Conservation (phyloP, 352 stramenopile species). For the Plasmopara muralis region DNA sequence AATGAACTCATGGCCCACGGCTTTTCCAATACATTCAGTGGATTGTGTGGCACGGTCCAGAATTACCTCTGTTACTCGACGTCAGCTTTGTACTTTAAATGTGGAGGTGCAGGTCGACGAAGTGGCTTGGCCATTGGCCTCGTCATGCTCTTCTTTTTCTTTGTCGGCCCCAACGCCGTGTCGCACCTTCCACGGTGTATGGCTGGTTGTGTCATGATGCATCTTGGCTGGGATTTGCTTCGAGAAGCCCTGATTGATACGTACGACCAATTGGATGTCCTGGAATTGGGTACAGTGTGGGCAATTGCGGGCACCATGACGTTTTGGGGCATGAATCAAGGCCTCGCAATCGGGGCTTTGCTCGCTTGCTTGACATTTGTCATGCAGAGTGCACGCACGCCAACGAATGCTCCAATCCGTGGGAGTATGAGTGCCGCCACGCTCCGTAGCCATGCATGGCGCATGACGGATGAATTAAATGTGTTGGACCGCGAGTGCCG, state of each 20-base stretch:
- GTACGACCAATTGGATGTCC: conserved; percentile 77
- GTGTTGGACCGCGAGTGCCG: conserved; percentile 61
- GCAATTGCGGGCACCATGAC: conserved; percentile 88
- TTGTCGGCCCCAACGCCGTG: conserved; percentile 79
- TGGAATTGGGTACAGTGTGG: conserved; percentile 90
- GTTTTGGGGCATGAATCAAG: conserved; percentile 89
- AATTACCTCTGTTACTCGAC: conserved; percentile 90
- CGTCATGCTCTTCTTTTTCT: conserved; percentile 82
- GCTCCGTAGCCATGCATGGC: conserved; percentile 68
- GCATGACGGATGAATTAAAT: conserved; percentile 78
- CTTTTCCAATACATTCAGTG: conserved; percentile 86
- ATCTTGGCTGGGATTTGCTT: conserved; percentile 87
- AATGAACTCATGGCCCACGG: conserved; percentile 89
- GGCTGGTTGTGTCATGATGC: conserved; percentile 89
- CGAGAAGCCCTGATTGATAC: conserved; percentile 88
- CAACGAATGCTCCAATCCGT: conserved; percentile 83
- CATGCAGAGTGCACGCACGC: conserved; percentile 75
- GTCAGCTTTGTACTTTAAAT: conserved; percentile 85
- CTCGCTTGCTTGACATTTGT: conserved; percentile 88
- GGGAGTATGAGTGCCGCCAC: conserved; percentile 90
- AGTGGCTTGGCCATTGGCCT: conserved; percentile 58
- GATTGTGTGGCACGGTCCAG: conserved; percentile 80
- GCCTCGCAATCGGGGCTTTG: conserved; percentile 82
- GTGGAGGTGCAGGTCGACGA: conserved; percentile 62
- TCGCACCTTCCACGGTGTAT: conserved; percentile 89